These are phyloP conservation scores for Vicia faba DNA, from an alignment of 306 rosid genomes.

Conservation along the genomic window DNA sequence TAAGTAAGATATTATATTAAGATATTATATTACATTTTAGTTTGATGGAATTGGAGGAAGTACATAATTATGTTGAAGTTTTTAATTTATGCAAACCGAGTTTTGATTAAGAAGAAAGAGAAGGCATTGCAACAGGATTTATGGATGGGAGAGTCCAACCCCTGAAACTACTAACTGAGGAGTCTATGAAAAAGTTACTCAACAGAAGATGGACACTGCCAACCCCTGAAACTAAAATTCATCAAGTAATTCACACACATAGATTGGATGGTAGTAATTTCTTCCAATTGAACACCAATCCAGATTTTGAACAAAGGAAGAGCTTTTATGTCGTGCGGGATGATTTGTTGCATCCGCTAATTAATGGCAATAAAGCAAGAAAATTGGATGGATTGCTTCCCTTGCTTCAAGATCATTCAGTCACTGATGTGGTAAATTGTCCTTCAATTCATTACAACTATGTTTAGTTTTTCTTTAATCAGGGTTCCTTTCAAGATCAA, in stretches of 20 bases:
- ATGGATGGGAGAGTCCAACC: no score
- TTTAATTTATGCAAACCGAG: no score
- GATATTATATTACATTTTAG: no score
- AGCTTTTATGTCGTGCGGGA: conserved; percentile 72
- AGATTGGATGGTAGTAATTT: conserved; percentile 34
- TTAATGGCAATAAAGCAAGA: conserved; percentile 91
- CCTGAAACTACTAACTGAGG: conserved; percentile 47
- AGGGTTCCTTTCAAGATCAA: no score
- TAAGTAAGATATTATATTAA: no score
- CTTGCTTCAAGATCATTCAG: conserved; percentile 59
- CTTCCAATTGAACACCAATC: conserved; percentile 41
- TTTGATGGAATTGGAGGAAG: no score
- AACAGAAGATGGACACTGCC: conserved; percentile 75
- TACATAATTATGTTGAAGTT: no score
- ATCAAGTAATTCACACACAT: conserved; percentile 45
- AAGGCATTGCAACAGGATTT: no score
- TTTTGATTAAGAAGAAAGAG: no score
- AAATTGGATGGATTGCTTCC: conserved; percentile 81
- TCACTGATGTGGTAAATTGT: conserved; percentile 75
- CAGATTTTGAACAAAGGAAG: conserved; percentile 41
- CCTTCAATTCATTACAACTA: background rate
- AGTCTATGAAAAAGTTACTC: conserved; percentile 55
- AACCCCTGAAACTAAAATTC: conserved; percentile 63
- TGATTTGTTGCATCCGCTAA: conserved; percentile 88
- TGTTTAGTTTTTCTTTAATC: conserved; percentile 9